Evolutionary conservation across 192 early-diverging fungal genomes (phyloP), one percentile per base, ranked within the genome.

Genomic region (Coemansia sp.): DNA sequence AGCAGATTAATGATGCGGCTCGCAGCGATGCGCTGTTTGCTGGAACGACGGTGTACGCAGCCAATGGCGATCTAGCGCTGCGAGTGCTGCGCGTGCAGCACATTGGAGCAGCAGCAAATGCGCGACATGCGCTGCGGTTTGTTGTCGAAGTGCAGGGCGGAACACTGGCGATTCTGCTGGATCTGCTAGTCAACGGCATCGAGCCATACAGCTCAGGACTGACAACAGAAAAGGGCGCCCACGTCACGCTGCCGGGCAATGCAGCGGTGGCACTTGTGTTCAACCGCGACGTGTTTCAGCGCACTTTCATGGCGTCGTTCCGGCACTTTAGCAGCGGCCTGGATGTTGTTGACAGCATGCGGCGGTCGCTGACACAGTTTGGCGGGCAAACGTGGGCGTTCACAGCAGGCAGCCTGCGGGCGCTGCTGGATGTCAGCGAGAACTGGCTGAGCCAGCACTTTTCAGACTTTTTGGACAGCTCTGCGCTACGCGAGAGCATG

Each of bases 101-200:
- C 22, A 53, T 61, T 3, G 61, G 51, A 10, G 23, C 47, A 19
- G 58, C 66, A 25, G 61, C 17, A 4, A 35, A 8, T 7, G n/a
- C 25, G 35, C 12, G 17, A 12, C 21, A 27, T 17, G 52, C 65
- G 17, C 23, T 76, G 58, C 54, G 73, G 9, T 72, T 84, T 17
- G 69, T 83, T 3, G 89, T 85, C 5, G 72, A 84, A 27, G 84
- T 90, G 10, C 86, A 88, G 38, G 87, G 86, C 23, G 89, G 88
- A 4, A 85, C 84, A 8, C 53, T 89, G 21, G 70, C 81, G 12
- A 51, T 67, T 7, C 57, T 90, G 35, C 65, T 90, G 45, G 83
- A 89, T 17, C 63, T 88, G 12, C 70, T 87, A 5, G 73, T 88
- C 15, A 76, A 86, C 60, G 89, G 88, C 0, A 73, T 88, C 1